These are phyloP conservation scores for Picea sitchensis DNA, from an alignment of 75 land plant genomes.

Conservation along the genomic window DNA sequence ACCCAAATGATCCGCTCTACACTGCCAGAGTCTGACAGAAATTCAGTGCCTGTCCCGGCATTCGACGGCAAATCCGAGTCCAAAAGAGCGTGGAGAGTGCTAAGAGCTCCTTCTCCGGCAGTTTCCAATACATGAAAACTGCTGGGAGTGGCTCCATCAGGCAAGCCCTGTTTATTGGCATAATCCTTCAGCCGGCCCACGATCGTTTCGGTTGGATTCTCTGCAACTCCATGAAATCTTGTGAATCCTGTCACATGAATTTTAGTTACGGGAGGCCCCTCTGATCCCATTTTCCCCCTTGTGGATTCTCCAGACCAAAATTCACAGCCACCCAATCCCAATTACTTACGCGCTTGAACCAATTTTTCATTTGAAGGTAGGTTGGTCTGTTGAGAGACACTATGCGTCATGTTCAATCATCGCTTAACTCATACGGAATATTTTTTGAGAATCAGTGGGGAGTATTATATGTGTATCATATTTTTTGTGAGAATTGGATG, in stretches of 20 bases:
- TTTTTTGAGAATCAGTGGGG: too few species aligned
- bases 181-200: constrained; percentile 55
- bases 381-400: too few species aligned
- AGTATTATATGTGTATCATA: too few species aligned
- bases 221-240: constrained; percentile 90
- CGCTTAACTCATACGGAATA: too few species aligned
- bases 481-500: too few species aligned
- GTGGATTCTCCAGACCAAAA: too few species aligned
- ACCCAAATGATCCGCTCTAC: constrained; percentile 45
- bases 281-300: constrained; percentile 66
- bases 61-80: constrained; percentile 25
- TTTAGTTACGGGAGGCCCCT: constrained; percentile 47
- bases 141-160: constrained; percentile 54
- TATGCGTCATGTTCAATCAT: too few species aligned
- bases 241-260: constrained; percentile 93
- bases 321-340: too few species aligned
- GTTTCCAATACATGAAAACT: constrained; percentile 81
- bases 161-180: constrained; percentile 49
- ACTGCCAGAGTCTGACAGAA: constrained; percentile 14
- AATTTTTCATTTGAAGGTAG: too few species aligned
- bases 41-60: constrained; percentile 18
- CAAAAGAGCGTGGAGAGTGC: constrained; percentile 33
- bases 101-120: constrained; percentile 84
- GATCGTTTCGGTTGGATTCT: constrained; percentile 86
- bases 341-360: too few species aligned